Evolutionary conservation across 805 yeast genomes (phyloP).

Genomic region (Saccharomycopsis sp.): DNA sequence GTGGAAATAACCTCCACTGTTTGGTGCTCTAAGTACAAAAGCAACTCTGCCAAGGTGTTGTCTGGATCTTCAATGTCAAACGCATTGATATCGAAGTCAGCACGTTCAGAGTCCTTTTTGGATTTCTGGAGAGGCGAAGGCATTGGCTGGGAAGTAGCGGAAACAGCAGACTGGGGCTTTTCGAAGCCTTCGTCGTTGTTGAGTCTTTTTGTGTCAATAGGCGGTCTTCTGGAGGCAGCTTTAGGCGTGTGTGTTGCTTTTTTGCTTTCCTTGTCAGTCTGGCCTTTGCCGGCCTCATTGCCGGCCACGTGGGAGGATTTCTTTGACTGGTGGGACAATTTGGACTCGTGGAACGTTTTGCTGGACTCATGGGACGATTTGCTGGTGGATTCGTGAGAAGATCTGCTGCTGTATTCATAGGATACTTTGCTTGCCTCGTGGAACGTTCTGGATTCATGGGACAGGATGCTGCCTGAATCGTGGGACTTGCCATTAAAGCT

Average conservation of each 20-base stretch:
- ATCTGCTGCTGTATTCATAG: too few species aligned
- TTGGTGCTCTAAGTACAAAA: slow-evolving; percentile 85
- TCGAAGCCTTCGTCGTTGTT: background rate
- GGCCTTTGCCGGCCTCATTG: too few species aligned
- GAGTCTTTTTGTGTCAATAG: background rate
- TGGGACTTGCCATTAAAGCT: too few species aligned
- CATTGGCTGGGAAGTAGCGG: slow-evolving; percentile 1
- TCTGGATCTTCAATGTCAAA: slow-evolving; percentile 85
- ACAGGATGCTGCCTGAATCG: background rate
- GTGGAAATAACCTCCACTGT: slow-evolving; percentile 88
- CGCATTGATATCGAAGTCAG: slow-evolving; percentile 59
- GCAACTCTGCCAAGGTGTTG: slow-evolving; percentile 75
- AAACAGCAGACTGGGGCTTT: background rate
- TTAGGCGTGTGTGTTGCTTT: background rate
- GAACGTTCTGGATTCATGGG: background rate
- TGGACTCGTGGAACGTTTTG: background rate
- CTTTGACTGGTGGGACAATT: background rate
- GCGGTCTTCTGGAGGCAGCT: background rate
- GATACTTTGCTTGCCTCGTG: background rate
- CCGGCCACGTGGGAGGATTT: background rate
- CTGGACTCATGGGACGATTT: background rate
- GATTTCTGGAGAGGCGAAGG: slow-evolving; percentile 17
- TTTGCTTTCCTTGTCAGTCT: background rate
- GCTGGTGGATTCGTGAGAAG: background rate
- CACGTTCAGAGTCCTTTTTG: slow-evolving; percentile 9